Percentiles rank a stretch among this genome's conserved stretches.
These are phyloP conservation scores for Darksidea phi DNA, from an alignment of 495 filamentous ascomycete genomes.

Conservation along the genomic window DNA sequence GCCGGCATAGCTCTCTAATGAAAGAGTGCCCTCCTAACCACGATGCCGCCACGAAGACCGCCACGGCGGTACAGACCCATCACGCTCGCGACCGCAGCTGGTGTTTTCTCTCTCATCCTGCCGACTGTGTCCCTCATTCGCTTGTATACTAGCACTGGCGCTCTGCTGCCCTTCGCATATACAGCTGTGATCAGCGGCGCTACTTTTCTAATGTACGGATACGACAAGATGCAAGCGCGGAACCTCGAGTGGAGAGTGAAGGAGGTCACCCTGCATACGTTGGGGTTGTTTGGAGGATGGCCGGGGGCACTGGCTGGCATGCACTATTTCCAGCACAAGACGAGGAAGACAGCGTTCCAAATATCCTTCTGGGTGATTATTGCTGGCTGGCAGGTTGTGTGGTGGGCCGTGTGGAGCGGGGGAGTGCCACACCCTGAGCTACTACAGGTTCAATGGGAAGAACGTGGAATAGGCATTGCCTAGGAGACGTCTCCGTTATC, in stretches of 20 bases:
- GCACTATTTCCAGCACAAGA: constrained; percentile 35
- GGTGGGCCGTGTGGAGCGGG: constrained; percentile 23
- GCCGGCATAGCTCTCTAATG: too few relatives aligned
- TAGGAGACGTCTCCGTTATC: neutral
- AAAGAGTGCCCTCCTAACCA: too few relatives aligned
- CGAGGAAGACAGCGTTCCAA: constrained; percentile 28
- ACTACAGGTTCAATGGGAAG: neutral
- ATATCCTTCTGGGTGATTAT: constrained; percentile 32
- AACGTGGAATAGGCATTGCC: neutral
- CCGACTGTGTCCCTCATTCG: neutral
- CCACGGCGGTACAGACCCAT: constrained; percentile 15
- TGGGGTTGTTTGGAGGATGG: constrained; percentile 33
- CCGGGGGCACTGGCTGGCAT: constrained; percentile 31
- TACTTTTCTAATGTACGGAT: constrained; percentile 34
- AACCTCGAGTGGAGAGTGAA: constrained; percentile 27
- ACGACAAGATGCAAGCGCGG: constrained; percentile 30
- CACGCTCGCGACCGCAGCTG: constrained; percentile 7
- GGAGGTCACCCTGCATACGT: constrained; percentile 25
- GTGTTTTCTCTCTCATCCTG: neutral
- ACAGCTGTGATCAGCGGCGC: constrained; percentile 17
- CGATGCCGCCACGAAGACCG: too few relatives aligned
- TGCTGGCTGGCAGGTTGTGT: constrained; percentile 22
- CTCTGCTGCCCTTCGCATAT: constrained; percentile 3
- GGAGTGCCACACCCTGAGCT: neutral
- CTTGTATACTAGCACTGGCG: neutral